Base-by-base conservation (phyloP, 108 stramenopile species). In the Parmales sp. region DNA sequence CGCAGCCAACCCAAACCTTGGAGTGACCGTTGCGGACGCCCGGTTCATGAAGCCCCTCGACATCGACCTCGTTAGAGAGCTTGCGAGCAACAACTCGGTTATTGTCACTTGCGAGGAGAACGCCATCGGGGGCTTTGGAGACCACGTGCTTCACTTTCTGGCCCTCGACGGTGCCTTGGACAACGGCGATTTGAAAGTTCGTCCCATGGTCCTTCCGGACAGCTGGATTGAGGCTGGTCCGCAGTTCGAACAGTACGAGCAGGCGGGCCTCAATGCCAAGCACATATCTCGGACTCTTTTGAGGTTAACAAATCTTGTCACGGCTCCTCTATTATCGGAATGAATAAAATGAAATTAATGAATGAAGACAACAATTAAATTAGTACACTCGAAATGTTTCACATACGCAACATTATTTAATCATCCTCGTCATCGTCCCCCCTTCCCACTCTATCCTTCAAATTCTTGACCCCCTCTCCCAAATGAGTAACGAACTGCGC, bases 21-120 rank as follows among this genome's bases (percentile, higher is more conserved):
- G 88, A 36, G 91, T 95, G 6, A 95, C 93, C 1, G 95, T 95
- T 11, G 95, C 94, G 36, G 95, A 95, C 79, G 95, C 92, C 22
- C 87, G 95, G 0, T 97, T 92, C 84, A 90, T 95, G 92, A 97
- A 97, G 76, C 95, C 94, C 23, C 66, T 95, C 45, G 94, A 97
- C 73, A 83, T 86, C 3, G 93, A 92, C 66, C 73, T 97, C 72
- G 88, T 97, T 25, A 76, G 92, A 29, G 68, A 91, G 29, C 78
- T 97, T 29, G 95, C 91, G 0, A 76, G 86, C 68, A 86, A 91
- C 45, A 86, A 94, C 78, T 80, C 86, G 45, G 90, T 91, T 39
- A 65, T 97, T 76, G 86, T 97, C 63, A 95, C 95, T 9, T 76
- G 95, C 16, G 95, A 97, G 80, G 95, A 97, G 80, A 90, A 65